Percentiles rank a stretch among this genome's conserved stretches.
Conservation (phyloP, 208 protist genomes). For the Trypanosoma congolense region DNA sequence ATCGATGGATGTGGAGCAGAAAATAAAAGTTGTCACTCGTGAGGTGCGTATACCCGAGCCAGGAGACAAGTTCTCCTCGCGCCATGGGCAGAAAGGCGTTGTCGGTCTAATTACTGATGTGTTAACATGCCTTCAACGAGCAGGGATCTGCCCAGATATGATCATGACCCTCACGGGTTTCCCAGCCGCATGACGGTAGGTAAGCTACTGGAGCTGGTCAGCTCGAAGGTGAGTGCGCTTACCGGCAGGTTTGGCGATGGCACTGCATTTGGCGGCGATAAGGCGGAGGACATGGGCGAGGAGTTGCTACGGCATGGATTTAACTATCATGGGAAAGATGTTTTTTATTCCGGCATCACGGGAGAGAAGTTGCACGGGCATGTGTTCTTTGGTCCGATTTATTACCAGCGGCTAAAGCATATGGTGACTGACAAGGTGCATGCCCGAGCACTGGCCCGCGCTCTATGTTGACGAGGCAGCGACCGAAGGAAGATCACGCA, state of each 20-base stretch:
- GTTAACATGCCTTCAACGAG: slow-evolving; percentile 99
- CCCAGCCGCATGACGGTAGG: slow-evolving; percentile 99
- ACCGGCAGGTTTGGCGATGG: slow-evolving; percentile 91
- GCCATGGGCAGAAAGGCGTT: slow-evolving; percentile 99
- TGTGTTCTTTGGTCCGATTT: slow-evolving; percentile 99
- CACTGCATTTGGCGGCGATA: slow-evolving; percentile 96
- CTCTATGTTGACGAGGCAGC: slow-evolving; percentile 98
- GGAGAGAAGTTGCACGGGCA: slow-evolving; percentile 97
- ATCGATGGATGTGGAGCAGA: slow-evolving; percentile 83
- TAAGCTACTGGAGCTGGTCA: slow-evolving; percentile 99
- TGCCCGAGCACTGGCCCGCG: slow-evolving; percentile 91
- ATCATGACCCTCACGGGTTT: slow-evolving; percentile 99
- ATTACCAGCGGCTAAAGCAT: slow-evolving; percentile 99
- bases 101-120: slow-evolving; percentile 96
- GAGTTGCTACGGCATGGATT: slow-evolving; percentile 91
- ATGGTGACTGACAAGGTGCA: slow-evolving; percentile 99
- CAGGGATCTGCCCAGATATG: slow-evolving; percentile 98
- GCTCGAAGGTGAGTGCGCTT: slow-evolving; percentile 95
- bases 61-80: slow-evolving; percentile 99
- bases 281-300: slow-evolving; percentile 89
- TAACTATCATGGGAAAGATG: slow-evolving; percentile 98
- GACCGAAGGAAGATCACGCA: slow-evolving; percentile 96
- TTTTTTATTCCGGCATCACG: slow-evolving; percentile 95
- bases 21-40: slow-evolving; percentile 95
- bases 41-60: slow-evolving; percentile 92